phyloP scores from a whole-genome alignment of 495 filamentous ascomycete genomes.

The Bacidia rubella region DNA sequence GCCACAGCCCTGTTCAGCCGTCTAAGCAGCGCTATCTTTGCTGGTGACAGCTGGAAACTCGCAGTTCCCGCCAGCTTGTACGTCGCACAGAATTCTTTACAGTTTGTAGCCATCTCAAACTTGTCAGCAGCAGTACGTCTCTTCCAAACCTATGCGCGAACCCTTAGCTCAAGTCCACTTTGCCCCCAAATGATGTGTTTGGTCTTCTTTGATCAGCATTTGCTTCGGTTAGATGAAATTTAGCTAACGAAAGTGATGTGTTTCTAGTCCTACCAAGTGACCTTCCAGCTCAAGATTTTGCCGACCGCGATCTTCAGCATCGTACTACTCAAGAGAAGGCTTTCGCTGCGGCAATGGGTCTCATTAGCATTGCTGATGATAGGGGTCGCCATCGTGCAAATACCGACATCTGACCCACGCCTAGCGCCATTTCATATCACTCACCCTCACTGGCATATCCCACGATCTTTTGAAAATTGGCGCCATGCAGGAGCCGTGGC shows the following conservation, averaged over 20 bases:
- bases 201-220: too few species aligned
- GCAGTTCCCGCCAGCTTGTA: slow-evolving; percentile 82
- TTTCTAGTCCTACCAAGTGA: slow-evolving; percentile 63
- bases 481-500: slow-evolving; percentile 29
- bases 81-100: slow-evolving; percentile 78
- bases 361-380: slow-evolving; percentile 65
- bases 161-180: too few species aligned
- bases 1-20: slow-evolving; percentile 66
- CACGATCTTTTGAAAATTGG: slow-evolving; percentile 52
- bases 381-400: slow-evolving; percentile 78
- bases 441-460: slow-evolving; percentile 47
- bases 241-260: too few species aligned
- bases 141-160: background rate
- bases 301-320: slow-evolving; percentile 84
- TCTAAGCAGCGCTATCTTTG: slow-evolving; percentile 69
- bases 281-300: slow-evolving; percentile 87
- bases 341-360: slow-evolving; percentile 62
- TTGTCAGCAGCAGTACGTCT: slow-evolving; percentile 52
- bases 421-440: slow-evolving; percentile 25
- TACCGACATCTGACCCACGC: slow-evolving; percentile 46
- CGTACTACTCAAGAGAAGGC: slow-evolving; percentile 52
- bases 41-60: slow-evolving; percentile 92
- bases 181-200: too few species aligned
- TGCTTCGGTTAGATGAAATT: too few species aligned
- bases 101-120: slow-evolving; percentile 87